Base-by-base conservation (phyloP, 2,329 filamentous ascomycete genomes). In the Aspergillus pseudoviridinutans region DNA sequence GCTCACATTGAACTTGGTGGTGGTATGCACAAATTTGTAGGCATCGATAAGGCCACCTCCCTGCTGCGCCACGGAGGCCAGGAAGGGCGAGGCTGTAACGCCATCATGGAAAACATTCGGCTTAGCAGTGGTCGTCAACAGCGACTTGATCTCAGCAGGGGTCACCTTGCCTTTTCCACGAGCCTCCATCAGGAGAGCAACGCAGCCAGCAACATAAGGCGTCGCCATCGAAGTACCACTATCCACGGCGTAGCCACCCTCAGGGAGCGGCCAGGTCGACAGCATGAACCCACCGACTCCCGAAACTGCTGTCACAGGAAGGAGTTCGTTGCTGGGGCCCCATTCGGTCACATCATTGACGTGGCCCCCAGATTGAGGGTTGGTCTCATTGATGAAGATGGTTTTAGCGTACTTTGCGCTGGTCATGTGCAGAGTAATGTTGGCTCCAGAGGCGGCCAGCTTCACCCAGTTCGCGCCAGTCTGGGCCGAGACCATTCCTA, bases 41-140 rank as follows among this genome's bases (percentile, higher is more conserved):
- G 27, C 27, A 14, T 86, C 82, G 51, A 88, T 73, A 12, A 87
- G 73, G 41, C 86, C 86, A 28, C 73, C 81, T 10, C 86, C 86
- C 64, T 87, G 83, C 66, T 88, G 85, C 3, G 80, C 71, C 12
- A 85, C 81, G 0, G 85, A 84, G 0, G 68, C 71, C 46, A 73
- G 63, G 57, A 68, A 73, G 10, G 65, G 51, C 9, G 58, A 67
- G n/a, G 66, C 61, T 3, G 59, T 62, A 27, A 59, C 55, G 32
- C 69, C 67, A 29, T 69, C 68, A 49, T 70, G 67, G 61, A 69
- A 72, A 5, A 64, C 47, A 44, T 66, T 67, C 4, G 66, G 67
- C 35, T 60, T 65, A 27, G 64, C 57, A 35, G 52, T 66, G 12
- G 60, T 58, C 6, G 67, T 71, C 70, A 3, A 76, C 6, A 28